A percentile compares a stretch with the other conserved stretches of the same genome.
phyloP scores from a whole-genome alignment of 1,139 yeast genomes.

The Diutina catenulata region DNA sequence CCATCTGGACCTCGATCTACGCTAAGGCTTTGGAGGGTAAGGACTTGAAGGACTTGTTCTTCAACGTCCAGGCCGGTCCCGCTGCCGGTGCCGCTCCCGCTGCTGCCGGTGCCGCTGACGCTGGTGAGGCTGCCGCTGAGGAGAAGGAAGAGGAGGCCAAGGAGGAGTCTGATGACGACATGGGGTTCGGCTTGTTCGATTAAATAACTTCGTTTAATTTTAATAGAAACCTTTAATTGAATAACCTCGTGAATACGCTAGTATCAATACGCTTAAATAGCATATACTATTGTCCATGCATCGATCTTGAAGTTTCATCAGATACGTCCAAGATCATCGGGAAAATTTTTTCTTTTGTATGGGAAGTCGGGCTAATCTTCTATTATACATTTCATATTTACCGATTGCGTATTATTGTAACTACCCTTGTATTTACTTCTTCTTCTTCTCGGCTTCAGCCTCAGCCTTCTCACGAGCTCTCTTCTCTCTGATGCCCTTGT shows the following conservation, averaged over 20 bases:
- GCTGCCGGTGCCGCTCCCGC: slow-evolving; percentile 55
- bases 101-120: slow-evolving; percentile 40
- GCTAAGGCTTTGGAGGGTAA: slow-evolving; percentile 97
- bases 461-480: slow-evolving; percentile 95
- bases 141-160: slow-evolving; percentile 48
- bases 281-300: too few species aligned
- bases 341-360: too few species aligned
- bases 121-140: slow-evolving; percentile 43
- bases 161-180: slow-evolving; percentile 63
- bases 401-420: slow-evolving; percentile 5
- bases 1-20: slow-evolving; percentile 66
- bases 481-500: slow-evolving; percentile 94
- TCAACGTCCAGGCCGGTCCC: slow-evolving; percentile 70
- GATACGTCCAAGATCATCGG: too few species aligned
- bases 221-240: too few species aligned
- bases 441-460: slow-evolving; percentile 96
- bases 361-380: too few species aligned
- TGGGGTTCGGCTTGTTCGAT: slow-evolving; percentile 84
- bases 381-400: slow-evolving; percentile 5
- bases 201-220: too few species aligned
- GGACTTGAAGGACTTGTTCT: slow-evolving; percentile 84
- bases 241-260: too few species aligned
- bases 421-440: slow-evolving; percentile 47
- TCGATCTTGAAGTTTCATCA: too few species aligned
- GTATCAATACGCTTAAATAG: too few species aligned